Base-by-base conservation (phyloP, 1,139 yeast species). In the Hemisphaericaspora xylofermentans region DNA sequence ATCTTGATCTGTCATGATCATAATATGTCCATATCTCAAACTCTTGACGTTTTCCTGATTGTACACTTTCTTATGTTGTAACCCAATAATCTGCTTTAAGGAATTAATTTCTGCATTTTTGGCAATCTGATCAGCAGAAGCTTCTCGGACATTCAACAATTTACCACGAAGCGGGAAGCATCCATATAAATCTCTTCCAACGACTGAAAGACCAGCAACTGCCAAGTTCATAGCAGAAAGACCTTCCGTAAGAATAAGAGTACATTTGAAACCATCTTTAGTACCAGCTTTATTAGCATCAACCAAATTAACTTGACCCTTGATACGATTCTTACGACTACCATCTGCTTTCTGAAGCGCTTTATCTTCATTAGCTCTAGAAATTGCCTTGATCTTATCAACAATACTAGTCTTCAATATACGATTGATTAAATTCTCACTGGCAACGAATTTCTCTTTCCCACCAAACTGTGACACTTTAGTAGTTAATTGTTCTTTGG, bases 1-100 rank as follows among this genome's bases (percentile, higher is more conserved):
- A 87, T 94, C 99, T 66, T 94, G 99, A 86, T 94, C 99, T 4
- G 99, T 89, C 98, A 94, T 94, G 58, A 94, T 89, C 98, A 94
- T 93, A 39, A 94, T 78, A 61, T 89, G 96, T 21, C 99, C 98
- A 59, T 94, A 94, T 59, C 99, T 81, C 48, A 94, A 71, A 9
- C 84, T 82, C 44, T 78, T 79, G 8, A 87, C 74, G 52, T 82
- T 85, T 28, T 82, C 83, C 0, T 62, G 50, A 14, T 64, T 66
- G 60, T 94, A 94, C 32, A 72, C 75, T 66, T 89, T 91, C 54
- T 87, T 88, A 64, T 94, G 98, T 61, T 91, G 97, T 43, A 94
- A 71, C 18, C 99, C 99, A 71, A 94, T 85, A 54, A 94, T 94
- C 61, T 91, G 93, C 59, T 94, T 94, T 55, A 94, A 80, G 4